Base-by-base conservation (phyloP, 2,329 filamentous ascomycete species). In the Ascochyta rabiei region DNA sequence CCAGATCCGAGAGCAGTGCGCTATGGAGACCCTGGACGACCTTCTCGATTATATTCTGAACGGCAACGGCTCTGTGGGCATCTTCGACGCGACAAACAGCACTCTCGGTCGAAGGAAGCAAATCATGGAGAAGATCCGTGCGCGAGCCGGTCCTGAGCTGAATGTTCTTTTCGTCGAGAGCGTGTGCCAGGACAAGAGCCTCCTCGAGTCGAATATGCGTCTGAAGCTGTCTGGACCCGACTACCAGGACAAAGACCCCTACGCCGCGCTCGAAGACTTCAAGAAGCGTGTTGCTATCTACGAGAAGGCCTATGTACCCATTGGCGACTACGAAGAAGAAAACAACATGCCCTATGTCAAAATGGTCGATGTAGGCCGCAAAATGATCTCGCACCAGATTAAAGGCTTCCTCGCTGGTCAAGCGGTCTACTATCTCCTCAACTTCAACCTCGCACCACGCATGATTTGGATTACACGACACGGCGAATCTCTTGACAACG, bases 391-490 rank as follows among this genome's bases (percentile, higher is more conserved):
- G 41, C 90, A 96, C 73, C 90, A 95, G 59, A 87, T 97, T 57
- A 89, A 89, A 63, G 95, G 95, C 6, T 99, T 99, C 75, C 82
- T 99, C 43, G 92, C 92, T 53, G 90, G 90, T 34, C 91, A 95
- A 59, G 95, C 96, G 50, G 92, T 95, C 52, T 96, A 93, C 61
- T 99, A 98, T 69, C 83, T 99, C 9, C 89, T 95, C 40, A 98
- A 96, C 66, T 99, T 99, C 82, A 98, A 99, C 67, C 84, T 99
- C 15, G 91, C 93, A 0, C 93, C 95, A 0, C 85, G 95, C 49
- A 93, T 97, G 75, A 98, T 99, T 57, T 99, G 95, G 95, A 96
- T 99, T 71, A 98, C 95, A 1, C 83, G 95, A 45, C 95, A 98
- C 71, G 95, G 95, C 37, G 90, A 97, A 76, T 97, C 92, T 52